Evolutionary conservation across 1,284 basidiomycete species (phyloP).

Genomic region (Malassezia caprae): DNA sequence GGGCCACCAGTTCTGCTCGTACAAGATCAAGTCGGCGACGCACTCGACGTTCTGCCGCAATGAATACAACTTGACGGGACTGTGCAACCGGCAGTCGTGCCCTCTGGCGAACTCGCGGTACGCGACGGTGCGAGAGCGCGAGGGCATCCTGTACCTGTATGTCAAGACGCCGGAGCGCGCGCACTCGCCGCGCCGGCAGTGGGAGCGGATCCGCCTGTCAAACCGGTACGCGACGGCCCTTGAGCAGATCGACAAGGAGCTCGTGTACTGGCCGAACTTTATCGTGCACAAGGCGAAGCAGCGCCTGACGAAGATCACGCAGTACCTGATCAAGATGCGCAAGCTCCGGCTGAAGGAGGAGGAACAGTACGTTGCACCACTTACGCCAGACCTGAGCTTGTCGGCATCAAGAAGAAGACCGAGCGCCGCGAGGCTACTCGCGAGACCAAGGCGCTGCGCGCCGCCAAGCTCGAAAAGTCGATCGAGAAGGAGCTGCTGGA

Average conservation of each 20-base stretch:
- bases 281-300: conserved; percentile 98
- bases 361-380: conserved; percentile 60
- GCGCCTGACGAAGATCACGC: conserved; percentile 94
- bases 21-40: conserved; percentile 45
- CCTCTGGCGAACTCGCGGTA: conserved; percentile 93
- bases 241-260: conserved; percentile 68
- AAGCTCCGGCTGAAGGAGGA: conserved; percentile 64
- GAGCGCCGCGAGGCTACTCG: conserved; percentile 86
- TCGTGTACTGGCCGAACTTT: conserved; percentile 96
- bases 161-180: conserved; percentile 96
- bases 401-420: conserved; percentile 93
- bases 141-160: conserved; percentile 87
- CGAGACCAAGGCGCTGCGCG: conserved; percentile 88
- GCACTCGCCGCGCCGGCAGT: conserved; percentile 88
- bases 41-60: conserved; percentile 81
- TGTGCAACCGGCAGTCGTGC: conserved; percentile 91
- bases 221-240: conserved; percentile 90
- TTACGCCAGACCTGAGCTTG: conserved; percentile 65
- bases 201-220: conserved; percentile 87
- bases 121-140: conserved; percentile 89
- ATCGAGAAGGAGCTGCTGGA: conserved; percentile 95
- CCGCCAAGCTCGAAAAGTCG: conserved; percentile 69
- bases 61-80: conserved; percentile 96
- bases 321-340: conserved; percentile 97
- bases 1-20: conserved; percentile 45